phyloP scores from a whole-genome alignment of 2,329 filamentous ascomycete species.

The Decorospora gaudefroyi region DNA sequence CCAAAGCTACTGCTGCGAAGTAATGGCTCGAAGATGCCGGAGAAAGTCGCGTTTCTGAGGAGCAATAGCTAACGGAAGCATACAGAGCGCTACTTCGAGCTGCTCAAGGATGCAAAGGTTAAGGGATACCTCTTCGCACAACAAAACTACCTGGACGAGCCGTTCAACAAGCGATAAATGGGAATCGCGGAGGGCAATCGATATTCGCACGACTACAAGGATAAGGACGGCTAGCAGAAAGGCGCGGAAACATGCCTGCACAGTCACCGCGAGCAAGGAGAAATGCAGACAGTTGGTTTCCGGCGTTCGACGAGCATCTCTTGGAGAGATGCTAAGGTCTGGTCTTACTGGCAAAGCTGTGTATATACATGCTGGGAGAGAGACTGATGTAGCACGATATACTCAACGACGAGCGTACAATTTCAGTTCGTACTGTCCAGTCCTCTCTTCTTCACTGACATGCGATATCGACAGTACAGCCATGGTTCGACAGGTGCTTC shows the following conservation, averaged over 20 bases:
- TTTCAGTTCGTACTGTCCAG: slow-evolving; percentile 10
- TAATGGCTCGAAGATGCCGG: no score
- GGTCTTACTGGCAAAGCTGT: slow-evolving; percentile 32
- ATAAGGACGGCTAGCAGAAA: slow-evolving; percentile 5
- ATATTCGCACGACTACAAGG: neutral
- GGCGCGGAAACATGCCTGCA: neutral
- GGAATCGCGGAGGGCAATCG: neutral
- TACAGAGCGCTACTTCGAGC: slow-evolving; percentile 76
- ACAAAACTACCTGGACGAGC: slow-evolving; percentile 67
- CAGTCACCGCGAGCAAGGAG: slow-evolving; percentile 6
- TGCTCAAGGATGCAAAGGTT: slow-evolving; percentile 75
- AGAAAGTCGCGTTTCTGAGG: no score
- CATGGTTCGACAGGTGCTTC: neutral
- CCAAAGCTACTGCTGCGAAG: no score
- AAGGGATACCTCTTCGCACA: slow-evolving; percentile 80
- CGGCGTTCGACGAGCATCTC: slow-evolving; percentile 9
- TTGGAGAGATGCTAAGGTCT: slow-evolving; percentile 17
- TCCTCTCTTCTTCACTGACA: slow-evolving; percentile 1
- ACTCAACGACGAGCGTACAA: slow-evolving; percentile 7
- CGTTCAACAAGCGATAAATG: slow-evolving; percentile 44
- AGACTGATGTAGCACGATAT: slow-evolving; percentile 14
- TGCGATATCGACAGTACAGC: slow-evolving; percentile 4
- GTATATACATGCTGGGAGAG: slow-evolving; percentile 35
- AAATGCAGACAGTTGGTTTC: slow-evolving; percentile 15
- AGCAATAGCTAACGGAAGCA: slow-evolving; percentile 27